Percentiles rank a stretch among this genome's conserved stretches.
These are phyloP conservation scores for Rubia peregrina DNA, from an alignment of 305 asterid species.

Conservation along the genomic window DNA sequence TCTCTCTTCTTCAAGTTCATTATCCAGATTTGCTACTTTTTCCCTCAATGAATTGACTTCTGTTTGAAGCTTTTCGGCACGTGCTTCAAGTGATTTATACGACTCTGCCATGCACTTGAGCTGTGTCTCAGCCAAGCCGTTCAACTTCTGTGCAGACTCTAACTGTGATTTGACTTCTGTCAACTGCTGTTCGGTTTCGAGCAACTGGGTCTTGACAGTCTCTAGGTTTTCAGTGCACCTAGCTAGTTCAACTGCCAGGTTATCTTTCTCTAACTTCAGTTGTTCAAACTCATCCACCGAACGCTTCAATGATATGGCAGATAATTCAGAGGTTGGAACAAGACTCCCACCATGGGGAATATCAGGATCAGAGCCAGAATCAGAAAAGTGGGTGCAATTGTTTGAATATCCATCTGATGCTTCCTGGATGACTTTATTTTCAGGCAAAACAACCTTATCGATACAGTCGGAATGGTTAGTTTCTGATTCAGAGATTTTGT, in stretches of 20 bases:
- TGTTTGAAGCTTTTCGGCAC: constrained; percentile 63
- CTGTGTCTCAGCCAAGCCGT: constrained; percentile 91
- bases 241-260: constrained; percentile 55
- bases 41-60: constrained; percentile 61
- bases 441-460: constrained; percentile 83
- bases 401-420: constrained; percentile 38
- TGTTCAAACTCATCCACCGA: constrained; percentile 84
- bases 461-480: constrained; percentile 55
- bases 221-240: constrained; percentile 52
- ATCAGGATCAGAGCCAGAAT: constrained; percentile 77
- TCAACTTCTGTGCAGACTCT: constrained; percentile 62
- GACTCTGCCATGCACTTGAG: constrained; percentile 99
- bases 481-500: constrained; percentile 53
- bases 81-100: constrained; percentile 72
- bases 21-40: constrained; percentile 47
- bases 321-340: constrained; percentile 68
- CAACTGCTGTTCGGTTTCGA: constrained; percentile 61
- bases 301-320: constrained; percentile 62
- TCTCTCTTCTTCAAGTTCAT: constrained; percentile 73
- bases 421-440: constrained; percentile 42
- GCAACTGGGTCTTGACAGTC: constrained; percentile 55
- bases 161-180: constrained; percentile 74
- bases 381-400: constrained; percentile 57
- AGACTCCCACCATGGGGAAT: constrained; percentile 67
- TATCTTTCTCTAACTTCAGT: constrained; percentile 68